Percentiles rank a stretch among this genome's conserved stretches.
phyloP scores from a whole-genome alignment of 148 eudicot species.

The Rhododendron ferrugineum region DNA sequence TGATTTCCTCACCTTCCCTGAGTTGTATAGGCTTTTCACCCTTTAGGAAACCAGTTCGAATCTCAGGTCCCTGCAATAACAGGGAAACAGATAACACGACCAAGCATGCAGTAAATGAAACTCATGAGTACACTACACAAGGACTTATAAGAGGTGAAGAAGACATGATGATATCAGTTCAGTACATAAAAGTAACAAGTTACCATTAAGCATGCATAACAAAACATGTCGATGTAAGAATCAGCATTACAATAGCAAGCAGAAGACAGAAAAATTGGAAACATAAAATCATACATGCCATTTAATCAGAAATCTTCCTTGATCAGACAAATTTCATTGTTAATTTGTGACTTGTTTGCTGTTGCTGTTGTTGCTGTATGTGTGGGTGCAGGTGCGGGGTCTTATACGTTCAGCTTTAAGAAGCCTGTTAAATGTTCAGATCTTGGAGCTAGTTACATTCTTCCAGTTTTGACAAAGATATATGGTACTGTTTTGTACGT shows the following conservation, averaged over 20 bases:
- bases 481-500: background rate
- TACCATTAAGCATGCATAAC: background rate
- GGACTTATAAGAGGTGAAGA: background rate
- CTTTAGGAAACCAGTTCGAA: slow-evolving; percentile 68
- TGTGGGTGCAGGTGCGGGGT: background rate
- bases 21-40: slow-evolving; percentile 58
- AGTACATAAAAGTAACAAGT: background rate
- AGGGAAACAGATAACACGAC: background rate
- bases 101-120: background rate
- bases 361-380: background rate
- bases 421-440: background rate
- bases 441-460: background rate
- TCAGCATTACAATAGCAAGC: background rate
- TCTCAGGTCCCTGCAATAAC: slow-evolving; percentile 61
- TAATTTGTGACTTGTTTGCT: background rate
- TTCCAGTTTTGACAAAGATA: background rate
- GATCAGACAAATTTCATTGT: background rate
- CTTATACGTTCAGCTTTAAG: background rate
- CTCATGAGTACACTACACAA: background rate
- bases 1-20: slow-evolving; percentile 58
- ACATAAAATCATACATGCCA: background rate
- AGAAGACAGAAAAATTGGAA: background rate
- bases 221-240: background rate
- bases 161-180: background rate
- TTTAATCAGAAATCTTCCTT: background rate